These are phyloP conservation scores for Saitozyma podzolica DNA, from an alignment of 768 basidiomycete genomes.

Conservation along the genomic window DNA sequence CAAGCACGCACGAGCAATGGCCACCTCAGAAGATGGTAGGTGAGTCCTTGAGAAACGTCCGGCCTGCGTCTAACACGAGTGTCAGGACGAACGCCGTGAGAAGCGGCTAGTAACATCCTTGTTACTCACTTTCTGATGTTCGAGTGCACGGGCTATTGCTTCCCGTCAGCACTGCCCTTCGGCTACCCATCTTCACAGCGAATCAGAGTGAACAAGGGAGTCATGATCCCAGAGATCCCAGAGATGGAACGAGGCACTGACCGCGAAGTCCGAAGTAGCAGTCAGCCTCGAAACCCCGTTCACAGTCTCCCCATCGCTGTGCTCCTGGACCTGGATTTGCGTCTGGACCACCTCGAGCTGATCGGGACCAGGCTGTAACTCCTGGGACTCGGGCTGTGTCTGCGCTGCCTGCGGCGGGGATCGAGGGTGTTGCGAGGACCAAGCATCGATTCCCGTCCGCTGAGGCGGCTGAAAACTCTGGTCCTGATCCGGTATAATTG, in stretches of 20 bases:
- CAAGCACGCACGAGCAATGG: slow-evolving; percentile 62
- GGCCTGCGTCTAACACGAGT: slow-evolving; percentile 53
- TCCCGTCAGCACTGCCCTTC: slow-evolving; percentile 74
- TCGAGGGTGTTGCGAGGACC: too few relatives aligned
- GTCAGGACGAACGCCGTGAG: too few relatives aligned
- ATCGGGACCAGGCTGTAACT: too few relatives aligned
- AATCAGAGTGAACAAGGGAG: too few relatives aligned
- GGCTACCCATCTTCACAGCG: too few relatives aligned
- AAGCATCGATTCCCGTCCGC: not conserved
- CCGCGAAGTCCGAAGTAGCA: slow-evolving; percentile 53
- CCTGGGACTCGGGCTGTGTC: too few relatives aligned
- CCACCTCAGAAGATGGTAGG: slow-evolving; percentile 79
- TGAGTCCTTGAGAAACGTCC: slow-evolving; percentile 60
- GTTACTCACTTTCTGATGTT: slow-evolving; percentile 83
- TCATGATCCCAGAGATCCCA: too few relatives aligned
- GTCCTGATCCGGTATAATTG: not conserved
- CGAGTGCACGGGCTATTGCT: slow-evolving; percentile 58
- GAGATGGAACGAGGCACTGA: slow-evolving; percentile 52
- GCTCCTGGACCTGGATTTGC: too few relatives aligned
- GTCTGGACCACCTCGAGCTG: too few relatives aligned
- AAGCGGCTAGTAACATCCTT: too few relatives aligned
- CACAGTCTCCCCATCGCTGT: not conserved
- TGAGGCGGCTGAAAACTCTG: not conserved
- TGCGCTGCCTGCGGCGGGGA: too few relatives aligned
- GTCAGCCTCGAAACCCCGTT: slow-evolving; percentile 51